Base-by-base conservation (phyloP, 306 rosid genomes). In the Quercus glauca region DNA sequence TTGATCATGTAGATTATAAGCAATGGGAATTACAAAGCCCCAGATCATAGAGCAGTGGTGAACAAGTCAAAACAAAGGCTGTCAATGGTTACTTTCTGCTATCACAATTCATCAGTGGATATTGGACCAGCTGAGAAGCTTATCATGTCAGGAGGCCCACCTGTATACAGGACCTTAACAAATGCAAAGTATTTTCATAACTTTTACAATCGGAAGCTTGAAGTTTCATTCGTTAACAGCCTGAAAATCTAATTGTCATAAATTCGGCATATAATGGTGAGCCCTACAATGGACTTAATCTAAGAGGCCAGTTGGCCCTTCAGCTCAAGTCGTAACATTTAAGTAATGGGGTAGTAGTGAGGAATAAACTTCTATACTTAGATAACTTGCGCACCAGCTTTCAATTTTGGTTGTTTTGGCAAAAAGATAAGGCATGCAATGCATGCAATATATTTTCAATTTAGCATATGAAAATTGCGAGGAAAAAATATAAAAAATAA, bases 11-110 rank as follows among this genome's bases (percentile, higher is more conserved):
- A 87, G 85, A 83, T 87, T 33, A 78, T 83, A 76, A 87, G 85
- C 79, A 87, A 87, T 68, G 91, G 91, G 35, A 83, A 71, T 41
- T 87, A 87, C 87, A 85, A 85, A 75, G 87, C 91, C 0, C 88
- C 91, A 19, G 83, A 79, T 68, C 88, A 87, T 58, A 82, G 88
- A 75, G 91, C 88, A 35, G 69, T 85, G 25, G 87, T 80, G 9
- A 87, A 87, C 53, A 82, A 80, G 19, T 5, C 23, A 69, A 25
- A 83, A 76, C 83, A 85, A 58, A 85, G 88, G 71, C 60, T 80
- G 25, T 80, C 91, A 55, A 49, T 82, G 15, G 85, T 68, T 45
- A 83, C 91, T 80, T 87, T 85, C 78, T 85, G 82, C 76, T 78
- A 65, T 78, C 85, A 88, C 55, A 35, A 51, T 68, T 69, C 87